Percentiles rank a stretch among this genome's conserved stretches.
phyloP scores from a whole-genome alignment of 306 rosid species.

The Prunus mume region DNA sequence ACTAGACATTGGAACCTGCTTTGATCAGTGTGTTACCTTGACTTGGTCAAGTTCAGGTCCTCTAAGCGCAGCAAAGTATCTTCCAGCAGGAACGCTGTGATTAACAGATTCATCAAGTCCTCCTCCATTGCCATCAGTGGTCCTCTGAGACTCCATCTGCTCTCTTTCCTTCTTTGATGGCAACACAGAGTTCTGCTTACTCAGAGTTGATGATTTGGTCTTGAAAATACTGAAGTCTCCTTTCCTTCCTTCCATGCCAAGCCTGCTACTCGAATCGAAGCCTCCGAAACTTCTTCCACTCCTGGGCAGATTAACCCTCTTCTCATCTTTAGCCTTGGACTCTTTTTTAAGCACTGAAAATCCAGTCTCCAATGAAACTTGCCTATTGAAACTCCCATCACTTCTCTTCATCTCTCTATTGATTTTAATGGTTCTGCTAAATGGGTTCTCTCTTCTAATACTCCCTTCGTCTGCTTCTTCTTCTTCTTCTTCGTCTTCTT shows the following conservation, averaged over 20 bases:
- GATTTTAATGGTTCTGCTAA: constrained; percentile 26
- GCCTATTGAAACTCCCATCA: constrained; percentile 40
- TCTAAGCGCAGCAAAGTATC: constrained; percentile 84
- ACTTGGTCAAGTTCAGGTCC: constrained; percentile 93
- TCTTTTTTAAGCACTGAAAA: constrained; percentile 50
- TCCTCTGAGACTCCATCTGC: constrained; percentile 42
- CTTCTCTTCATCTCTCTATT: constrained; percentile 36
- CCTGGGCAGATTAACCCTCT: constrained; percentile 40
- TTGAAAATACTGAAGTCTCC: constrained; percentile 65
- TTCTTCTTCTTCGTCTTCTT: constrained; percentile 36
- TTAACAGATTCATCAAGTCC: constrained; percentile 48
- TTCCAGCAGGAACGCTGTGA: constrained; percentile 74
- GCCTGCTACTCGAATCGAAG: constrained; percentile 38
- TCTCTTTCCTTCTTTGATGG: constrained; percentile 54
- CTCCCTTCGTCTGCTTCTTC: constrained; percentile 27
- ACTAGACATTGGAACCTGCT: background rate
- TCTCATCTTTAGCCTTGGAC: constrained; percentile 45
- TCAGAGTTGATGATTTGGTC: constrained; percentile 53
- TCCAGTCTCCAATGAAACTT: constrained; percentile 77
- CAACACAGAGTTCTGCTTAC: constrained; percentile 70
- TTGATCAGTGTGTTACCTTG: constrained; percentile 44
- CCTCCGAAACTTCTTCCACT: constrained; percentile 74
- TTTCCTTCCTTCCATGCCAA: constrained; percentile 57
- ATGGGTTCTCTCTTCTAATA: constrained; percentile 25
- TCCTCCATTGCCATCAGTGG: constrained; percentile 27